Evolutionary conservation across 1,284 basidiomycete genomes (phyloP), one percentile per base, ranked within the genome.

Genomic region (Afroboletus lepidellus): DNA sequence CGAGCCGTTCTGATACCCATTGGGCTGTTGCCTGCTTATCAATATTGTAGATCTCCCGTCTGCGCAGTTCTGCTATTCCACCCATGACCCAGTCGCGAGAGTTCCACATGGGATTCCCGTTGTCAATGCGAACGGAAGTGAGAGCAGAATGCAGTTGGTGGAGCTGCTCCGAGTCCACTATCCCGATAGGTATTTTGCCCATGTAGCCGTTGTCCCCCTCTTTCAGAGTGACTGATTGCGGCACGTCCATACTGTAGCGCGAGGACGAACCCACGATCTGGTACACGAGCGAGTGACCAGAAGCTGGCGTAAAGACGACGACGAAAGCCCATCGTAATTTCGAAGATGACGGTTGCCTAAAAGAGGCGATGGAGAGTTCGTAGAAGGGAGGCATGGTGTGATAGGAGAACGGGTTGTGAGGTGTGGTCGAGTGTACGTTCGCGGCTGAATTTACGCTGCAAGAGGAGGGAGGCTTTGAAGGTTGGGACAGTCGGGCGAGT

Each of bases 51-150:
- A 65, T 68, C 13, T 71, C 66, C 27, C 56, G 32, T 49, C 56
- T 64, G 34, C 63, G 61, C 36, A 68, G 47, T 18, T 65, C 66
- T 3, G 38, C 43, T 54, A 70, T 45, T 39, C 65, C 69, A 29
- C 70, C 69, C 59, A 68, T 64, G 51, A 61, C 66, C 66, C 66
- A 68, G 11, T 55, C 58, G 45, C 54, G 69, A 30, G 63, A 64
- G 46, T 48, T 57, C 69, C 66, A 71, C 16, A 57, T 52, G 5
- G 66, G 42, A 46, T 69, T 58, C 38, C 64, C 69, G 32, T 44
- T 62, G n/a, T 60, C 42, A 51, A 68, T 29, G 9, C 56, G 64
- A 50, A 63, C 59, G 5, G 57, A 50, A 20, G 65, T 57, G 44
- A 68, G 66, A 3, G 68, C 57, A 36, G 56, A 38, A 8, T 71